A percentile compares a stretch with the other conserved stretches of the same genome.
phyloP scores from a whole-genome alignment of 306 rosid species.

The Cajanus cajan region DNA sequence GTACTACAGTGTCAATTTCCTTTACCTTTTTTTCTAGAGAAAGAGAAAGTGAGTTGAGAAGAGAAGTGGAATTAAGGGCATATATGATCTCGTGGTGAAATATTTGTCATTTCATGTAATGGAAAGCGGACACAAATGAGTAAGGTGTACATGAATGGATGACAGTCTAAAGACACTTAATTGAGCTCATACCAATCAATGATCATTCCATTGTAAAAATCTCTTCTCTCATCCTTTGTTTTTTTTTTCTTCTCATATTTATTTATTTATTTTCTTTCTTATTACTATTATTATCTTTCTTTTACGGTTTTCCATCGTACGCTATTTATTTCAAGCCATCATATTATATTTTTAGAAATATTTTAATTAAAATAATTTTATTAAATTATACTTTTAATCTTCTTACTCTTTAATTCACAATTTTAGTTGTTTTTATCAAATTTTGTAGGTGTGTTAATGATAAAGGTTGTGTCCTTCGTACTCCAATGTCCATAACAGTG shows the following conservation, averaged over 20 bases:
- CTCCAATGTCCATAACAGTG: no score
- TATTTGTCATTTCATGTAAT: conserved; percentile 53
- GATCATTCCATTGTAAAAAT: conserved; percentile 36
- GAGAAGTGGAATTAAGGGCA: conserved; percentile 29
- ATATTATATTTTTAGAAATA: no score
- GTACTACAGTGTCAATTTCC: conserved; percentile 30
- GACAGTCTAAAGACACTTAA: conserved; percentile 62
- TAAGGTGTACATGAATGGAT: conserved; percentile 48
- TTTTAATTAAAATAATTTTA: no score
- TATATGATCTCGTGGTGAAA: conserved; percentile 56
- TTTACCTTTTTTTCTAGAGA: conserved; percentile 35
- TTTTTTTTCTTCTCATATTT: neutral
- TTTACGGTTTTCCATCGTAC: neutral
- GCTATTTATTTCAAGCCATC: no score
- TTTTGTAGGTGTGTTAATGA: no score
- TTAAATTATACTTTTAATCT: no score
- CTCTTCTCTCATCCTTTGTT: conserved; percentile 37
- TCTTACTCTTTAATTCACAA: no score
- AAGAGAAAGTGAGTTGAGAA: conserved; percentile 27
- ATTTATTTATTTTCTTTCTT: no score
- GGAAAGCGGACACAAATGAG: conserved; percentile 52
- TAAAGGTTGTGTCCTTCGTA: no score
- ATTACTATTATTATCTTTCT: neutral
- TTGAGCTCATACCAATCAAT: conserved; percentile 49
- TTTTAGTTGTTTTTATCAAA: no score